Percentiles rank a stretch among this genome's conserved stretches.
phyloP scores from a whole-genome alignment of 2,329 filamentous ascomycete genomes.

The Aspergillus tamarii region DNA sequence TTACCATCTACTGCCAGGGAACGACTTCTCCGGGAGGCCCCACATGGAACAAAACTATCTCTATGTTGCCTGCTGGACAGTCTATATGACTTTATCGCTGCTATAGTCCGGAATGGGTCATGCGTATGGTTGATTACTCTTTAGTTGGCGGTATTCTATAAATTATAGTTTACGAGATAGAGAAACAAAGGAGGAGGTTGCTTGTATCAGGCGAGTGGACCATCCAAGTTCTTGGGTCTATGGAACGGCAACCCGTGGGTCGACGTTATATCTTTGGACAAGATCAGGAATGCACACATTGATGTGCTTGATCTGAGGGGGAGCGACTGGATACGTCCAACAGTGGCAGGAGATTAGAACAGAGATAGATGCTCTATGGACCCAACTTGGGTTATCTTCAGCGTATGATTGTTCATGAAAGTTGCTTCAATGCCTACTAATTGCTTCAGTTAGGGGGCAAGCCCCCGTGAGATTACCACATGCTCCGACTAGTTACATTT shows the following conservation, averaged over 20 bases:
- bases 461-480: not conserved
- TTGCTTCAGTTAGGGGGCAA: not conserved
- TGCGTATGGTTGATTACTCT: not conserved
- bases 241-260: conserved; percentile 11
- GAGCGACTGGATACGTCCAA: not conserved
- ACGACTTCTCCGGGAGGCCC: not conserved
- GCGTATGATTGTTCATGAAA: not conserved
- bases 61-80: not conserved
- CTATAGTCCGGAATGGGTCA: not conserved
- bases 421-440: not conserved
- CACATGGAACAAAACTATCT: not conserved
- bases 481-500: not conserved
- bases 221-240: not conserved
- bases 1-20: not conserved
- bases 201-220: conserved; percentile 6
- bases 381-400: not conserved
- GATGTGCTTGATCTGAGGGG: not conserved
- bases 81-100: not conserved
- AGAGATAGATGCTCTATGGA: not conserved
- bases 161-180: not conserved
- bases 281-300: not conserved
- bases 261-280: not conserved
- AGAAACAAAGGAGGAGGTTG: not conserved
- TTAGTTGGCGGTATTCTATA: not conserved
- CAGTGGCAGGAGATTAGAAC: not conserved